These are phyloP conservation scores for Niebla homalea DNA, from an alignment of 495 filamentous ascomycete genomes.

Conservation along the genomic window DNA sequence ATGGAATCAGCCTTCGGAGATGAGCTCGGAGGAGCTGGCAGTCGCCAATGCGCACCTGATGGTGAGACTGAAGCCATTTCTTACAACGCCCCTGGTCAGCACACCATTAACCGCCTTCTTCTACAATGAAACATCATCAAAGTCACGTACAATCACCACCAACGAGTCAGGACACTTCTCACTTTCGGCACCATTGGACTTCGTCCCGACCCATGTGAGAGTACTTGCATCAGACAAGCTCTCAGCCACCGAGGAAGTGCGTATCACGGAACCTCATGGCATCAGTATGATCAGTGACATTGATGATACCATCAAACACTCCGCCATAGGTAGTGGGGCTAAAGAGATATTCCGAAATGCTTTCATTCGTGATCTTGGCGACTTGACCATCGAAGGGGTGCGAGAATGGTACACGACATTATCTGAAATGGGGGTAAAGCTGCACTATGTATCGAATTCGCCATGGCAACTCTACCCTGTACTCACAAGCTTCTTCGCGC, in stretches of 20 bases:
- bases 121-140: conserved; percentile 66
- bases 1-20: conserved; percentile 40
- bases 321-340: conserved; percentile 71
- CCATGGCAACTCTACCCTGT: conserved; percentile 94
- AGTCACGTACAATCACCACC: conserved; percentile 65
- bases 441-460: conserved; percentile 89
- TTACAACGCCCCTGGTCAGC: conserved; percentile 62
- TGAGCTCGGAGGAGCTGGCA: conserved; percentile 58
- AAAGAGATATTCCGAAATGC: conserved; percentile 93
- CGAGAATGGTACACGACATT: conserved; percentile 75
- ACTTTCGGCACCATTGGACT: conserved; percentile 64
- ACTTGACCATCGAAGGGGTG: conserved; percentile 75
- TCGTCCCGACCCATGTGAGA: conserved; percentile 78
- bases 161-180: conserved; percentile 80
- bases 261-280: conserved; percentile 63
- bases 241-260: conserved; percentile 60
- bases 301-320: conserved; percentile 96
- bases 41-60: conserved; percentile 76
- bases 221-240: conserved; percentile 78
- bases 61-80: conserved; percentile 74
- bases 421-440: conserved; percentile 61
- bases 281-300: conserved; percentile 95
- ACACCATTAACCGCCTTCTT: conserved; percentile 81
- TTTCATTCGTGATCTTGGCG: conserved; percentile 71
- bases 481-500: conserved; percentile 65